phyloP scores from a whole-genome alignment of 2,329 filamentous ascomycete genomes.

The Tolypocladium ovalisporum region DNA sequence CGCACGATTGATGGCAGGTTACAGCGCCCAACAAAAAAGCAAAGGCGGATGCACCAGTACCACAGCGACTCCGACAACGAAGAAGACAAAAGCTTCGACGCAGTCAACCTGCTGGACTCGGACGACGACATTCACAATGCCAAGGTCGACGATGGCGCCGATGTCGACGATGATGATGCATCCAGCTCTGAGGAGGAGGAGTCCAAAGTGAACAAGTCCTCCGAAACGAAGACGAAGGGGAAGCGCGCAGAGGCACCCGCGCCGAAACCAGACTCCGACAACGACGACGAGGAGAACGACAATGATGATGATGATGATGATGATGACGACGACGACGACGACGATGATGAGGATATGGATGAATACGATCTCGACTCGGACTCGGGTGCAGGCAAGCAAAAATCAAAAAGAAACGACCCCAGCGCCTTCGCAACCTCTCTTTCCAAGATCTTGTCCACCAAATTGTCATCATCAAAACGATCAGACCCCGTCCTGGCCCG shows the following conservation, averaged over 20 bases:
- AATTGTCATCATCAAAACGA: slow-evolving; percentile 71
- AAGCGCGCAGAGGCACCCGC: slow-evolving; percentile 1
- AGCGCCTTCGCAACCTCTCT: slow-evolving; percentile 85
- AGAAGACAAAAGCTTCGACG: slow-evolving; percentile 31
- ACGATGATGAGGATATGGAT: slow-evolving; percentile 22
- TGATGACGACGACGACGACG: slow-evolving; percentile 14
- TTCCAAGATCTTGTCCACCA: slow-evolving; percentile 83
- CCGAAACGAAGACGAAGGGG: slow-evolving; percentile 11
- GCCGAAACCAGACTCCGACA: slow-evolving; percentile 10
- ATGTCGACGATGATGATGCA: slow-evolving; percentile 22
- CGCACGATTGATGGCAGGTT: slow-evolving; percentile 17
- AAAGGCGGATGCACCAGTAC: slow-evolving; percentile 39
- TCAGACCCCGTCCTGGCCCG: slow-evolving; percentile 86
- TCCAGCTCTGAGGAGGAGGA: slow-evolving; percentile 26
- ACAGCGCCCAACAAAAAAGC: slow-evolving; percentile 38
- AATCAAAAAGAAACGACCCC: slow-evolving; percentile 85
- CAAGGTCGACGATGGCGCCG: slow-evolving; percentile 36
- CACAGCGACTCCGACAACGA: slow-evolving; percentile 39
- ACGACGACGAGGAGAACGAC: slow-evolving; percentile 15
- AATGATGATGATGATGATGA: slow-evolving; percentile 14
- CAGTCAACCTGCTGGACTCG: slow-evolving; percentile 44
- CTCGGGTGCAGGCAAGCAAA: slow-evolving; percentile 29
- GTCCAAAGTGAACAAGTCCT: slow-evolving; percentile 5
- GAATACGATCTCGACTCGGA: slow-evolving; percentile 28
- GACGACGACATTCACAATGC: slow-evolving; percentile 47